Base-by-base conservation (phyloP, 1,139 yeast genomes). In the Kodamaea derodonti region DNA sequence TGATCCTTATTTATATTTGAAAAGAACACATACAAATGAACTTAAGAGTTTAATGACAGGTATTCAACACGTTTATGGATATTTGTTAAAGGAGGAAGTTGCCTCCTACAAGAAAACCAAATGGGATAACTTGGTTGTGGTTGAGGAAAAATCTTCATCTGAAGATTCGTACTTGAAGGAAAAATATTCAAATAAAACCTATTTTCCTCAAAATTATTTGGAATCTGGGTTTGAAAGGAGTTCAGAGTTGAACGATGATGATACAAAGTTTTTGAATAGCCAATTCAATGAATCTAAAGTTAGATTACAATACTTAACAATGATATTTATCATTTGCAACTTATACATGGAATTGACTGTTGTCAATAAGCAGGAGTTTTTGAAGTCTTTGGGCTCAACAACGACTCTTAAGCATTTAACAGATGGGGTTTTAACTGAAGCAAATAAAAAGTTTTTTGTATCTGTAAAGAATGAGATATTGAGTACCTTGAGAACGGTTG, bases 171-270 rank as follows among this genome's bases (percentile, higher is more conserved):
- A 48, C 27, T 44, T 62, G 23, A 31, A 33, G 1, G 40, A 47
- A 26, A 62, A 62, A 35, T 62, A 54, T 36, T 20, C 43, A 2
- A 37, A 45, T 4, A 47, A 45, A 24, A 34, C 40, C 18, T 68
- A 55, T 39, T 64, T 61, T 35, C 69, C 75, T 1, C 73, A 69
- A 39, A 45, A 49, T 9, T 69, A 67, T 43, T 62, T 62, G 56
- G 36, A 52, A 1, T 54, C 69, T 1, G 51, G 54, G 3, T 68
- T 66, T 34, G 52, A 45, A 18, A 52, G 51, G 15, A 40, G 34
- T 1, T 32, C 12, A 14, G 43, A 41, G 18, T 41, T 49, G 25
- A 49, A 43, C 33, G 47, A 43, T 5, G 51, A 52, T 13, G 74
- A 68, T 40, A 48, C 50, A 18, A 51, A 51, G 14, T 54, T 52